Conservation (phyloP, 108 stramenopile species). For the Stephanodiscus minutulus region DNA sequence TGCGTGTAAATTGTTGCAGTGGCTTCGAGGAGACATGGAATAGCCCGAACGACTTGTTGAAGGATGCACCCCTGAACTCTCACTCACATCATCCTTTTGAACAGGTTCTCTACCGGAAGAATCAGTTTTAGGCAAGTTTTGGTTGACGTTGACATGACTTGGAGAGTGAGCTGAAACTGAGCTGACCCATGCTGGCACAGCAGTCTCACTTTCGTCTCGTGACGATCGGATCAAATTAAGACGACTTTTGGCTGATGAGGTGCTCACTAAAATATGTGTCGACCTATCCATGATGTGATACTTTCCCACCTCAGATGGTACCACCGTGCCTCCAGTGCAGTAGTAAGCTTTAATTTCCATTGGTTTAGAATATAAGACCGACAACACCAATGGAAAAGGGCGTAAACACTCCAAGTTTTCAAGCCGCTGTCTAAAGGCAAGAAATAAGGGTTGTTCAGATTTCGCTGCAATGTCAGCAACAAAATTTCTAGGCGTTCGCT, state of each 20-base stretch:
- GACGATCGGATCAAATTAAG: constrained; percentile 73
- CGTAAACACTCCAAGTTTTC: constrained; percentile 81
- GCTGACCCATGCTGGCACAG: constrained; percentile 43
- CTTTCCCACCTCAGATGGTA: constrained; percentile 71
- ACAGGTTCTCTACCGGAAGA: constrained; percentile 15
- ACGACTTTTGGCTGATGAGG: constrained; percentile 76
- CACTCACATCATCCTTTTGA: constrained; percentile 15
- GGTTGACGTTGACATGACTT: neutral
- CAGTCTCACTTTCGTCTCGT: constrained; percentile 38
- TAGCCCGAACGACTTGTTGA: constrained; percentile 10
- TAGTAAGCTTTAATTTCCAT: constrained; percentile 73
- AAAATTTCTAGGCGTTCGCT: constrained; percentile 75
- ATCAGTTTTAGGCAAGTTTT: constrained; percentile 4
- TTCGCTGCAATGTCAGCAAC: constrained; percentile 63
- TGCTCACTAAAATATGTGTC: constrained; percentile 76
- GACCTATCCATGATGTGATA: constrained; percentile 89
- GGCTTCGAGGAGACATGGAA: constrained; percentile 8
- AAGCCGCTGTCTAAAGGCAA: constrained; percentile 83
- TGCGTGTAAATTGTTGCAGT: constrained; percentile 45
- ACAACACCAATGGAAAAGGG: constrained; percentile 75
- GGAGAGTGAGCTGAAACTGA: constrained; percentile 32
- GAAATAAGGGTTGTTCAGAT: constrained; percentile 54
- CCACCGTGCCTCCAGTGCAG: constrained; percentile 81
- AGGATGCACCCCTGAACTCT: neutral
- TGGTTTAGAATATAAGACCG: constrained; percentile 47